Conservation (phyloP, 202 grass and related monocot species). For the Saccharum hybrid region DNA sequence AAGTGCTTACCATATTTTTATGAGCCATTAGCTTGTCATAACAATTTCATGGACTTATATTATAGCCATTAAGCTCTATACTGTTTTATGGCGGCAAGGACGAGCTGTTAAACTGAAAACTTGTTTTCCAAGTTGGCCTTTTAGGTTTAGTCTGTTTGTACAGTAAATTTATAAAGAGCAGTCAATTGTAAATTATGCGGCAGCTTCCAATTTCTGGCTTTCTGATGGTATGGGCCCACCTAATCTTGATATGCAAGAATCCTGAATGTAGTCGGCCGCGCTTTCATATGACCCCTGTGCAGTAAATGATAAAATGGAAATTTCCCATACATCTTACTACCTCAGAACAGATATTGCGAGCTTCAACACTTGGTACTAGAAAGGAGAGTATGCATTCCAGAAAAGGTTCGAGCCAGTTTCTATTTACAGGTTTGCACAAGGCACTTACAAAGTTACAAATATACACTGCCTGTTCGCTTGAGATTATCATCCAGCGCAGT, state of each 20-base stretch:
- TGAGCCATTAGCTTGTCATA: no score
- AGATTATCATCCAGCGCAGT: no score
- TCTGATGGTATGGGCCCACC: not conserved
- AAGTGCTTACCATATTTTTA: no score
- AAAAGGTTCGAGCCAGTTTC: not conserved
- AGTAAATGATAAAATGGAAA: no score
- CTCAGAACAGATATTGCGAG: not conserved
- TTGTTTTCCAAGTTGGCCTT: no score
- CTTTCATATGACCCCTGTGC: not conserved
- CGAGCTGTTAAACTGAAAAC: no score
- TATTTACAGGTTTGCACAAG: slow-evolving; percentile 19
- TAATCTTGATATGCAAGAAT: not conserved
- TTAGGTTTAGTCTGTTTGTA: no score
- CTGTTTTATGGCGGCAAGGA: no score
- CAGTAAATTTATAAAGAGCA: no score
- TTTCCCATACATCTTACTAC: not conserved
- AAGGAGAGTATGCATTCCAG: not conserved
- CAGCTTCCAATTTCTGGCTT: not conserved
- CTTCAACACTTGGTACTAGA: not conserved
- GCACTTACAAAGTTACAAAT: slow-evolving; percentile 5
- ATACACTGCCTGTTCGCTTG: not conserved
- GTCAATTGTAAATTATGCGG: not conserved
- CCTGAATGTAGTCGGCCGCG: not conserved
- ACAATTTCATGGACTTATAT: no score
- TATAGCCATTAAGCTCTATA: no score